phyloP scores from a whole-genome alignment of 176 grass and related monocot genomes.

The Chloris gayana region DNA sequence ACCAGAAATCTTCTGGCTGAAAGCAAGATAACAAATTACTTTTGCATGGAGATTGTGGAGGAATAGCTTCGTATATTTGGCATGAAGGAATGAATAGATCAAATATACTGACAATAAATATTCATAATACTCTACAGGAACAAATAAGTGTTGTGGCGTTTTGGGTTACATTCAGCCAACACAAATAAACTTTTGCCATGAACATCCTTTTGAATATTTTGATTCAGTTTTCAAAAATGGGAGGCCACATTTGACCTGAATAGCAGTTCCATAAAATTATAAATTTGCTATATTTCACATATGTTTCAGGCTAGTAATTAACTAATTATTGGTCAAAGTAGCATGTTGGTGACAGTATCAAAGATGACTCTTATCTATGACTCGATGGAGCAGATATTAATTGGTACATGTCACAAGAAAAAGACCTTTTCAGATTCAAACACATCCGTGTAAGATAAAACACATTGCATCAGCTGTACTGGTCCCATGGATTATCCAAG shows the following conservation, averaged over 20 bases:
- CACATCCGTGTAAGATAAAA: not conserved
- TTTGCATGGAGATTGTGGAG: conserved; percentile 12
- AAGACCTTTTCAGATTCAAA: not conserved
- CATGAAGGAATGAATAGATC: conserved; percentile 6
- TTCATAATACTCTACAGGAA: not conserved
- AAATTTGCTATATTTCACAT: not conserved
- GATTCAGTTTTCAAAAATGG: too few species aligned
- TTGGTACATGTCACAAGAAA: conserved; percentile 15
- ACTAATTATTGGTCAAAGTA: not conserved
- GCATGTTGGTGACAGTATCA: not conserved
- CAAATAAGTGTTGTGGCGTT: not conserved
- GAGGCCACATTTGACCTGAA: too few species aligned
- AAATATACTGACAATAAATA: conserved; percentile 1
- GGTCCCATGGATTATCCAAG: conserved; percentile 20
- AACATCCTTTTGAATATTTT: too few species aligned
- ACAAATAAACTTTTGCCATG: too few species aligned
- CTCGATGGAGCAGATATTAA: conserved; percentile 7
- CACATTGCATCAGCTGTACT: conserved; percentile 22
- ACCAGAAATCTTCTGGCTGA: conserved; percentile 99
- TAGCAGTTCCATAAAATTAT: not conserved
- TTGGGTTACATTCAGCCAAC: not conserved
- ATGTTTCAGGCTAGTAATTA: not conserved
- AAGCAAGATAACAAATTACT: conserved; percentile 50
- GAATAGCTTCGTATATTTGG: conserved; percentile 17
- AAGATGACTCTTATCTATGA: not conserved